Conservation (phyloP, 1,284 basidiomycete genomes). For the Pholiota adiposa region DNA sequence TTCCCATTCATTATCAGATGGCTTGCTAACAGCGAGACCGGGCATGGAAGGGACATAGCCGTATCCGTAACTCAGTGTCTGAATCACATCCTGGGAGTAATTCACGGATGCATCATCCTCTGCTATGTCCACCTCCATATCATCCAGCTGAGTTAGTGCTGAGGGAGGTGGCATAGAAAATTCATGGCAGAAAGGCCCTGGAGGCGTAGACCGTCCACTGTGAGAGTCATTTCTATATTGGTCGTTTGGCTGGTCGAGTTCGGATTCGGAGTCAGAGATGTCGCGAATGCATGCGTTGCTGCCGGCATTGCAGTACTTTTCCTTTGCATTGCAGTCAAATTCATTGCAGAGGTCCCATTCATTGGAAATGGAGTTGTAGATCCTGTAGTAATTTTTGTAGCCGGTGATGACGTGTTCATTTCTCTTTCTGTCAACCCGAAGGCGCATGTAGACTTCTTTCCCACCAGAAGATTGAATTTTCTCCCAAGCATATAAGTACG, state of each 20-base stretch:
- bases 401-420: background rate
- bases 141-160: too few species aligned
- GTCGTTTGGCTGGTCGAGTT: too few species aligned
- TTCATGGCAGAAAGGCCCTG: too few species aligned
- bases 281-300: too few species aligned
- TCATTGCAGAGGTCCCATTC: background rate
- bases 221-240: too few species aligned
- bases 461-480: background rate
- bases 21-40: too few species aligned
- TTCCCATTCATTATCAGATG: too few species aligned
- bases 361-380: background rate
- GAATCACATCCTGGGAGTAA: background rate
- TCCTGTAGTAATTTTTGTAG: background rate
- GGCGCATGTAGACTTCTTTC: background rate
- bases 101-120: background rate
- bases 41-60: background rate
- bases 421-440: background rate
- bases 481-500: background rate
- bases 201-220: too few species aligned
- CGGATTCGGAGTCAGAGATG: background rate
- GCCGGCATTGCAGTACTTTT: too few species aligned
- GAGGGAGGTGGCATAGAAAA: too few species aligned
- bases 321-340: background rate
- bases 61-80: background rate
- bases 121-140: background rate